Conservation (phyloP, 306 rosid species). For the Lupinus albus region DNA sequence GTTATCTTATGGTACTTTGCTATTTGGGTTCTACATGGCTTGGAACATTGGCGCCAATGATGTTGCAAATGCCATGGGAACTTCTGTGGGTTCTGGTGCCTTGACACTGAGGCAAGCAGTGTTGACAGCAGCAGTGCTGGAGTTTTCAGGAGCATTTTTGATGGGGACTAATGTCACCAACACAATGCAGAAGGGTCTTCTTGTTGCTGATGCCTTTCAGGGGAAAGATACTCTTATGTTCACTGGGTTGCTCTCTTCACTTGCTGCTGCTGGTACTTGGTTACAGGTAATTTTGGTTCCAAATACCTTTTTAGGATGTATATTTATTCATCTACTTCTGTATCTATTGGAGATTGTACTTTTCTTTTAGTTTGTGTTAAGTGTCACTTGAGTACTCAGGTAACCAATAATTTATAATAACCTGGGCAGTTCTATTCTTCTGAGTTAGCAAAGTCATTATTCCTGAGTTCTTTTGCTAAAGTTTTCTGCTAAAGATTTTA, state of each 20-base stretch:
- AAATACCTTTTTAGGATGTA: neutral
- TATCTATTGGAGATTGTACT: neutral
- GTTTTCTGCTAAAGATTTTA: too few species aligned
- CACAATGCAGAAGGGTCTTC: slow-evolving; percentile 96
- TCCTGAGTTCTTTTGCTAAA: too few species aligned
- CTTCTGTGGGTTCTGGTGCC: slow-evolving; percentile 96
- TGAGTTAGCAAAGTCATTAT: too few species aligned
- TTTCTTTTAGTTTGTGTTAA: neutral
- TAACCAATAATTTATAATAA: too few species aligned
- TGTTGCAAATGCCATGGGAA: slow-evolving; percentile 99
- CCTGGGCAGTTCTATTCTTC: too few species aligned
- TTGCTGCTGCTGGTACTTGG: slow-evolving; percentile 99
- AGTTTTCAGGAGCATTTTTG: slow-evolving; percentile 81
- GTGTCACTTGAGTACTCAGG: too few species aligned
- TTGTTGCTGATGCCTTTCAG: slow-evolving; percentile 73
- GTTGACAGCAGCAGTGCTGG: slow-evolving; percentile 79
- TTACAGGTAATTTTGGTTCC: slow-evolving; percentile 61
- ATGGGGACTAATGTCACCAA: slow-evolving; percentile 92
- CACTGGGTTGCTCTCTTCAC: slow-evolving; percentile 87
- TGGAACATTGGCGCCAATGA: slow-evolving; percentile 99
- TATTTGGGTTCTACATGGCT: slow-evolving; percentile 97
- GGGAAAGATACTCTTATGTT: slow-evolving; percentile 75
- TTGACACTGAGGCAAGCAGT: slow-evolving; percentile 85
- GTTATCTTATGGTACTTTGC: slow-evolving; percentile 63
- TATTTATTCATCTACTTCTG: neutral